phyloP scores from a whole-genome alignment of 441 rosid species.

The Melastoma candidum region DNA sequence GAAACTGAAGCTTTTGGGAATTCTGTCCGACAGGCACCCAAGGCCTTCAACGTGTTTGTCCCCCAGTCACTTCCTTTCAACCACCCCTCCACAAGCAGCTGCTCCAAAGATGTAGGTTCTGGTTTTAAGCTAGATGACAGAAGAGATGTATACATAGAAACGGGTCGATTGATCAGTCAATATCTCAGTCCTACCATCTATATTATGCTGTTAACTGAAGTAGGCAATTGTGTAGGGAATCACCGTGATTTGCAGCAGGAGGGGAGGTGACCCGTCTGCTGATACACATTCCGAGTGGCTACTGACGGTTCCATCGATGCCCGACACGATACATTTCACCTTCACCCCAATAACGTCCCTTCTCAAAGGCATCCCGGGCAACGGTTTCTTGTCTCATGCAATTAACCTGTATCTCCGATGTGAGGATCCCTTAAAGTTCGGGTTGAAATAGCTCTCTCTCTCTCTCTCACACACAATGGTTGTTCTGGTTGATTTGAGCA shows the following conservation, averaged over 20 bases:
- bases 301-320: constrained; percentile 57
- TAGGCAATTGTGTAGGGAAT: constrained; percentile 48
- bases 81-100: constrained; percentile 27
- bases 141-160: not conserved
- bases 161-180: not conserved
- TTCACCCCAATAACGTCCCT: constrained; percentile 84
- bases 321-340: constrained; percentile 61
- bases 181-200: not conserved
- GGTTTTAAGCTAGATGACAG: too few species aligned
- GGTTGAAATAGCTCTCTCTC: too few species aligned
- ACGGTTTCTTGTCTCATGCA: constrained; percentile 81
- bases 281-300: constrained; percentile 80
- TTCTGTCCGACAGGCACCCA: constrained; percentile 30
- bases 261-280: constrained; percentile 53
- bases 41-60: constrained; percentile 69
- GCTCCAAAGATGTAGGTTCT: constrained; percentile 56
- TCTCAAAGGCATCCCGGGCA: constrained; percentile 66
- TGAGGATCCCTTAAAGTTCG: constrained; percentile 18
- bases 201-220: not conserved
- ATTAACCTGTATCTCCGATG: constrained; percentile 90
- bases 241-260: constrained; percentile 52
- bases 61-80: constrained; percentile 30
- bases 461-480: not conserved
- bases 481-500: too few species aligned
- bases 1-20: not conserved